phyloP scores from a whole-genome alignment of 192 early-diverging fungal genomes.

The Haplosporangium gracile region DNA sequence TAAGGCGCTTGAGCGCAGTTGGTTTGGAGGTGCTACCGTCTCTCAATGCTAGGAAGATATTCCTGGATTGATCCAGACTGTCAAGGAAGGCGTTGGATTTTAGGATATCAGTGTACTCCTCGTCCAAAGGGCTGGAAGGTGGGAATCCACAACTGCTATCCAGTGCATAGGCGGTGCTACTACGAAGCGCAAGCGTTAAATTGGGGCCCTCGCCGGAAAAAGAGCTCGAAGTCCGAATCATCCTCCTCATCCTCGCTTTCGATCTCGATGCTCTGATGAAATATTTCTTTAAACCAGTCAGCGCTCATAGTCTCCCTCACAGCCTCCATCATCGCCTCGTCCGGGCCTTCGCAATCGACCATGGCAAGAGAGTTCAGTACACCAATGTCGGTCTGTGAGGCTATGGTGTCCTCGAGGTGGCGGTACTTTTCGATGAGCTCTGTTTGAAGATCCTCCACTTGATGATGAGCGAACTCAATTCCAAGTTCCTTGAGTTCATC shows the following conservation, averaged over 20 bases:
- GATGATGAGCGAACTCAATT: neutral
- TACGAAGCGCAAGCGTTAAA: neutral
- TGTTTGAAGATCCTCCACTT: neutral
- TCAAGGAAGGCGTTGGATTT: no score
- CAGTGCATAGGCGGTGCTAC: neutral
- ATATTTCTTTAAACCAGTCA: neutral
- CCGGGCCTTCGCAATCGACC: neutral
- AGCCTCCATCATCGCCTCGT: neutral
- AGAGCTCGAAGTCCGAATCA: neutral
- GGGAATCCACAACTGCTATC: no score
- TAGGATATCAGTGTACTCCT: no score
- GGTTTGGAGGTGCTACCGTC: no score
- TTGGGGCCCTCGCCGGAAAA: neutral
- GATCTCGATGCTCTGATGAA: neutral
- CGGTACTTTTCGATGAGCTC: neutral
- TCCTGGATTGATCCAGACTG: no score
- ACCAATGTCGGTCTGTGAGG: neutral
- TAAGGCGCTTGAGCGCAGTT: no score
- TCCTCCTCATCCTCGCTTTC: neutral
- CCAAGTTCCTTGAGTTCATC: neutral
- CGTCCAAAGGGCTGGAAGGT: no score
- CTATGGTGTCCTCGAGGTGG: neutral
- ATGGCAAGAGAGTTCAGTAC: conserved; percentile 3
- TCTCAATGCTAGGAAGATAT: no score
- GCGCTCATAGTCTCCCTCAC: neutral